Conservation (phyloP, 371 early-diverging fungal genomes). For the Syncephalis plumigaleata region DNA sequence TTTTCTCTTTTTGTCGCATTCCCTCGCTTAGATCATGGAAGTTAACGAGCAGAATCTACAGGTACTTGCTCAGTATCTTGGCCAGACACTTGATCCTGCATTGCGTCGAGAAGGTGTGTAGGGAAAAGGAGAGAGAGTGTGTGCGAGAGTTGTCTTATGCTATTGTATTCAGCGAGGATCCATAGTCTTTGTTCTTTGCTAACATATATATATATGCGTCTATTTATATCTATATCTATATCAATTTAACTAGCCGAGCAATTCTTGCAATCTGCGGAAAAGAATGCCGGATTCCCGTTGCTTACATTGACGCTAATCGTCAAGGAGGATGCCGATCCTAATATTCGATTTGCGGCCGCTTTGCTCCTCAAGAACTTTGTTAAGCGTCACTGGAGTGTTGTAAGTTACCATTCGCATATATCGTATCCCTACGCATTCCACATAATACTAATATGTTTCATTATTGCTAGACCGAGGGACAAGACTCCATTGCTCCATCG, state of each 20-base stretch:
- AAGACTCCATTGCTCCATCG: slow-evolving; percentile 26
- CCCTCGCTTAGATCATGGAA: slow-evolving; percentile 6
- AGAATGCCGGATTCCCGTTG: slow-evolving; percentile 52
- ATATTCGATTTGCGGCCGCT: slow-evolving; percentile 63
- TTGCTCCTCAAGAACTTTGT: slow-evolving; percentile 91
- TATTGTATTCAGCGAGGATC: background rate
- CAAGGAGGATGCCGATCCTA: slow-evolving; percentile 26
- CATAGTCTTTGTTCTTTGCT: no score
- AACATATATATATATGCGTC: no score
- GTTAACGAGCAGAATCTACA: slow-evolving; percentile 34
- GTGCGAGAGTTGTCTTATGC: background rate
- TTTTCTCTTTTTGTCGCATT: no score
- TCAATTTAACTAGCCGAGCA: no score
- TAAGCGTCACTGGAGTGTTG: slow-evolving; percentile 71
- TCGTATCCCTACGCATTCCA: background rate
- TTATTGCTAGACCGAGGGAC: slow-evolving; percentile 22
- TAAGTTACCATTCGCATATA: slow-evolving; percentile 12
- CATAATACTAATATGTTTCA: slow-evolving; percentile 1
- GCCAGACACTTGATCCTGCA: slow-evolving; percentile 55
- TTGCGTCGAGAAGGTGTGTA: slow-evolving; percentile 60
- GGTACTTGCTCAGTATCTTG: slow-evolving; percentile 44
- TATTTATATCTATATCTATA: no score
- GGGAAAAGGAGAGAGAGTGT: background rate
- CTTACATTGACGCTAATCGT: slow-evolving; percentile 51
- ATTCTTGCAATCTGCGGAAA: slow-evolving; percentile 34